phyloP scores from a whole-genome alignment of 805 yeast species.

The Barnettozyma californica region DNA sequence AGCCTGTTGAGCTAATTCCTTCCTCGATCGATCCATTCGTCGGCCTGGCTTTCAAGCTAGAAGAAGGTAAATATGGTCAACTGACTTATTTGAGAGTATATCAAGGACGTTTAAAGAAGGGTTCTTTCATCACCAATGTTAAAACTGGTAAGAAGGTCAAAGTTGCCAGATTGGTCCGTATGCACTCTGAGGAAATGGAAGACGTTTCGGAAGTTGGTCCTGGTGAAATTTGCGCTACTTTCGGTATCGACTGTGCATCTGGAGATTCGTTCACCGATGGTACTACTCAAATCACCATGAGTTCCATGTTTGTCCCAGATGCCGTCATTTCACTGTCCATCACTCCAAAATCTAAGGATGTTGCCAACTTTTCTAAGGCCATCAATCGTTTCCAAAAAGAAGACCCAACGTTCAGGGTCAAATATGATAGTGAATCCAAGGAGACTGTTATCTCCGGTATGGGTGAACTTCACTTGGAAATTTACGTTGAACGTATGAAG shows the following conservation, averaged over 20 bases:
- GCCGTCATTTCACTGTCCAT: constrained; percentile 94
- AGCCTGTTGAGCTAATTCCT: constrained; percentile 70
- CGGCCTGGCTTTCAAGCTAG: constrained; percentile 97
- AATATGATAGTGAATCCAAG: constrained; percentile 83
- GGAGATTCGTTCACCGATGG: constrained; percentile 97
- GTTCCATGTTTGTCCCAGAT: constrained; percentile 98
- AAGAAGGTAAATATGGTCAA: constrained; percentile 98
- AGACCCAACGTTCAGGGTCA: constrained; percentile 96
- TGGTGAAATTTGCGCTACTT: constrained; percentile 99
- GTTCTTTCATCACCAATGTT: constrained; percentile 80
- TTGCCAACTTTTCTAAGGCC: constrained; percentile 90
- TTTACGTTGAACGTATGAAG: constrained; percentile 96
- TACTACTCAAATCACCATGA: constrained; percentile 75
- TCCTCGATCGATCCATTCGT: constrained; percentile 76
- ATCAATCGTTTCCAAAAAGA: constrained; percentile 96
- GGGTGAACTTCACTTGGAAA: constrained; percentile 97
- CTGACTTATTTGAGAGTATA: constrained; percentile 94
- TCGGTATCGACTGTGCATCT: constrained; percentile 97
- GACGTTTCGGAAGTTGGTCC: constrained; percentile 93
- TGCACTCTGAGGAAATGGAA: constrained; percentile 99
- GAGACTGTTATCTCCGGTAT: constrained; percentile 94
- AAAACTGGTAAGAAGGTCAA: constrained; percentile 91
- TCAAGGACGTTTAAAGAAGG: constrained; percentile 92
- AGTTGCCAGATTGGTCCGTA: constrained; percentile 89
- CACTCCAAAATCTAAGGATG: constrained; percentile 81